phyloP scores from a whole-genome alignment of 148 eudicot species.

The Arbutus unedo region DNA sequence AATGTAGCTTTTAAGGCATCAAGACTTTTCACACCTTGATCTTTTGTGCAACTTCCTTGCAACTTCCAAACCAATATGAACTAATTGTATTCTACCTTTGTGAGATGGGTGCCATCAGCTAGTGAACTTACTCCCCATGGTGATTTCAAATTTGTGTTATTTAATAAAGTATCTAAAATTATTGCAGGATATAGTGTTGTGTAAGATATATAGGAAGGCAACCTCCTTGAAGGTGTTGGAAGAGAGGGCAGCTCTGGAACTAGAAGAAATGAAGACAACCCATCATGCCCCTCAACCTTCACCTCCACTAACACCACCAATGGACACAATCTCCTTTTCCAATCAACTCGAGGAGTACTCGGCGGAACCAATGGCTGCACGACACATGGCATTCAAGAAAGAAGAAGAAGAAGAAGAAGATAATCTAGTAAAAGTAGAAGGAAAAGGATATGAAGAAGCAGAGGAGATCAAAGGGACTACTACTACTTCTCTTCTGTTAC shows the following conservation, averaged over 20 bases:
- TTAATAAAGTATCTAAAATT: not conserved
- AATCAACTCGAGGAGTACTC: conserved; percentile 24
- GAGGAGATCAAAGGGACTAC: not conserved
- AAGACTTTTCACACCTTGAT: not conserved
- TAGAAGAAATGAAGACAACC: conserved; percentile 39
- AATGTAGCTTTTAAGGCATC: too few species aligned
- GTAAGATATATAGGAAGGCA: conserved; percentile 92
- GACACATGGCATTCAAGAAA: conserved; percentile 24
- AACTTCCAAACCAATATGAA: not conserved
- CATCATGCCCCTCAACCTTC: conserved; percentile 14
- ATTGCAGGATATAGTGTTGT: conserved; percentile 79
- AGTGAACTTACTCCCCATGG: too few species aligned
- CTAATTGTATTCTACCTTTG: not conserved
- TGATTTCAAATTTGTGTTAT: not conserved
- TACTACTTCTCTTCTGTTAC: conserved; percentile 24
- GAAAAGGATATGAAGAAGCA: conserved; percentile 1
- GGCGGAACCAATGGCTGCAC: conserved; percentile 12
- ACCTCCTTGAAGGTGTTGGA: conserved; percentile 81
- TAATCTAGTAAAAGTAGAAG: not conserved
- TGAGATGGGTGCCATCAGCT: too few species aligned
- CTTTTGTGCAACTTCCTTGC: not conserved
- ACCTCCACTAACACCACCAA: conserved; percentile 35
- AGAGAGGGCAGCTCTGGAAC: conserved; percentile 63
- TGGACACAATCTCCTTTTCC: conserved; percentile 25
- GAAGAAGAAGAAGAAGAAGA: conserved; percentile 28